phyloP scores from a whole-genome alignment of 2,329 filamentous ascomycete species.

The Graphilbum ipis-grandicollis region DNA sequence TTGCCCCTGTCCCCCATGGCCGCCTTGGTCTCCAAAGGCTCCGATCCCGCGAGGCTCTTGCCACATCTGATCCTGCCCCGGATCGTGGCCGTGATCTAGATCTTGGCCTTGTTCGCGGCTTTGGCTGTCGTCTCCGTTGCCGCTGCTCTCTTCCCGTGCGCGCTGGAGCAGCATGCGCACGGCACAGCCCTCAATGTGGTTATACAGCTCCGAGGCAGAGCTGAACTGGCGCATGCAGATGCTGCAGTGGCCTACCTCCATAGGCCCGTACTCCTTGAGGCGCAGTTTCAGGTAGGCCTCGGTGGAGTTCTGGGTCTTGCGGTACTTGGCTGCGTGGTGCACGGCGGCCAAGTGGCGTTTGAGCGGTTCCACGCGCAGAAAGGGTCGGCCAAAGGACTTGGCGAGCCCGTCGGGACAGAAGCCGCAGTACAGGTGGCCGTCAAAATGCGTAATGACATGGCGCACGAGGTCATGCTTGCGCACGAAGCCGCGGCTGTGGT shows the following conservation, averaged over 20 bases:
- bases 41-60: background rate
- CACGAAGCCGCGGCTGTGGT: constrained; percentile 3
- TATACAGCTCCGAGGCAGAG: constrained; percentile 2
- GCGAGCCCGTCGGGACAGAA: constrained; percentile 4
- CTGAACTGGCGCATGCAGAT: constrained; percentile 1
- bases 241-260: constrained; percentile 2
- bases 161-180: constrained; percentile 2
- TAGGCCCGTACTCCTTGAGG: background rate
- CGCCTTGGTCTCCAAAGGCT: no score
- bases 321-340: constrained; percentile 3
- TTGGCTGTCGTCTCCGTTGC: no score
- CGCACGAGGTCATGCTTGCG: constrained; percentile 5
- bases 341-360: constrained; percentile 4
- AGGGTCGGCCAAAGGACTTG: constrained; percentile 1
- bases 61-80: background rate
- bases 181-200: constrained; percentile 4
- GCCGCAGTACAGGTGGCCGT: constrained; percentile 4
- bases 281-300: constrained; percentile 2
- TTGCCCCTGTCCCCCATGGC: no score
- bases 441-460: constrained; percentile 5
- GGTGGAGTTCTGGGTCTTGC: constrained; percentile 3
- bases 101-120: no score
- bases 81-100: no score
- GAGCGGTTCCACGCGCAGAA: constrained; percentile 4
- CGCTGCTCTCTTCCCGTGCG: background rate